These are phyloP conservation scores for Hyphodiscus hymeniophilus DNA, from an alignment of 495 filamentous ascomycete genomes.

Conservation along the genomic window DNA sequence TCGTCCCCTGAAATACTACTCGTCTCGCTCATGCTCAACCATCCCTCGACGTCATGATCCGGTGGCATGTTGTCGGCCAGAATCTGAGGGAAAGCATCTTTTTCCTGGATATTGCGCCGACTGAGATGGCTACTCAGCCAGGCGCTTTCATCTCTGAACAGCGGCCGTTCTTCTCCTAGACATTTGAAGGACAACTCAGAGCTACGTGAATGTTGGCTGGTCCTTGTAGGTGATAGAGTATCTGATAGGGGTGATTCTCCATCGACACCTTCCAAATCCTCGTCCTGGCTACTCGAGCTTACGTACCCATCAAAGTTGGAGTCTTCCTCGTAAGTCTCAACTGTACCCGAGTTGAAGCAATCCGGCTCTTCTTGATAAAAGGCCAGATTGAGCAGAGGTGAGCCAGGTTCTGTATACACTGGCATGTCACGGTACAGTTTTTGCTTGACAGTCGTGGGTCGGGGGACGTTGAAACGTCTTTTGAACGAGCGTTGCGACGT, in stretches of 20 bases:
- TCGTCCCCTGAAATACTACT: background rate
- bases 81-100: background rate
- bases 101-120: background rate
- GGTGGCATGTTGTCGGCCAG: background rate
- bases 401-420: slow-evolving; percentile 17
- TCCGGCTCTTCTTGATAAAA: slow-evolving; percentile 6
- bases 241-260: background rate
- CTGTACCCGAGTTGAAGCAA: background rate
- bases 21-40: background rate
- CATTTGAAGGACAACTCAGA: background rate
- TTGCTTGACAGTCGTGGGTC: background rate
- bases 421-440: slow-evolving; percentile 12
- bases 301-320: slow-evolving; percentile 1
- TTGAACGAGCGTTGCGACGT: background rate
- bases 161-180: background rate
- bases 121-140: background rate
- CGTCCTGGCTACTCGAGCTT: background rate
- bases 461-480: background rate
- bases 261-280: background rate
- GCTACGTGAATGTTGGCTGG: background rate
- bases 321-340: background rate
- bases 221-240: background rate
- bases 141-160: background rate
- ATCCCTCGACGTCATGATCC: background rate
- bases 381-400: slow-evolving; percentile 6